These are phyloP conservation scores for Paecilomyces fulvus DNA, from an alignment of 2,329 filamentous ascomycete genomes.

Conservation along the genomic window DNA sequence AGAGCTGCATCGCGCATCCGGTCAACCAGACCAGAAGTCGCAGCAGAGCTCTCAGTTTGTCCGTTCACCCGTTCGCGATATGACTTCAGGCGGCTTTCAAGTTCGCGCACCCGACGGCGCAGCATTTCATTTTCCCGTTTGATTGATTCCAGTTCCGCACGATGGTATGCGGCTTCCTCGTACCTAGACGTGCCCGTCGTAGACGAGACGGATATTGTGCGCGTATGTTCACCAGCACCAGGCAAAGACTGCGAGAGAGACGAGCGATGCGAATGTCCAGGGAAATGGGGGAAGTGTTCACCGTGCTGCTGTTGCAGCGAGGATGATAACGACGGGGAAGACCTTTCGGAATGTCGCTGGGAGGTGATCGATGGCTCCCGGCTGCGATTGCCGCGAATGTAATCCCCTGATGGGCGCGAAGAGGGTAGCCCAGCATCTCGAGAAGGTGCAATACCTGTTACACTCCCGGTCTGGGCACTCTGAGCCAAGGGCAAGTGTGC, in stretches of 20 bases:
- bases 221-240: slow-evolving; percentile 7
- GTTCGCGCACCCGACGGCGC: slow-evolving; percentile 35
- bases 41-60: not conserved
- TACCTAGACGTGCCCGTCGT: slow-evolving; percentile 26
- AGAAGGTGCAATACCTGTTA: slow-evolving; percentile 37
- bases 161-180: slow-evolving; percentile 35
- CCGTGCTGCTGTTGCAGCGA: slow-evolving; percentile 17
- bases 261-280: slow-evolving; percentile 17
- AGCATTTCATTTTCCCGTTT: slow-evolving; percentile 40
- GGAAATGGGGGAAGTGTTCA: slow-evolving; percentile 18
- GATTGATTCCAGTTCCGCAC: slow-evolving; percentile 35
- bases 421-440: slow-evolving; percentile 25
- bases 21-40: slow-evolving; percentile 8
- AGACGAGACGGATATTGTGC: slow-evolving; percentile 18
- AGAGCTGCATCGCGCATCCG: slow-evolving; percentile 9
- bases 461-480: slow-evolving; percentile 25
- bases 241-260: slow-evolving; percentile 12
- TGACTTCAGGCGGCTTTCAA: slow-evolving; percentile 31
- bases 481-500: slow-evolving; percentile 30
- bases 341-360: slow-evolving; percentile 23
- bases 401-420: slow-evolving; percentile 21
- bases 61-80: slow-evolving; percentile 14
- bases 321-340: slow-evolving; percentile 22
- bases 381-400: slow-evolving; percentile 24
- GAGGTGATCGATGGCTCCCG: slow-evolving; percentile 36